A percentile compares a stretch with the other conserved stretches of the same genome.
Evolutionary conservation across 2,329 filamentous ascomycete genomes (phyloP).

Genomic region (Fusarium sp.): DNA sequence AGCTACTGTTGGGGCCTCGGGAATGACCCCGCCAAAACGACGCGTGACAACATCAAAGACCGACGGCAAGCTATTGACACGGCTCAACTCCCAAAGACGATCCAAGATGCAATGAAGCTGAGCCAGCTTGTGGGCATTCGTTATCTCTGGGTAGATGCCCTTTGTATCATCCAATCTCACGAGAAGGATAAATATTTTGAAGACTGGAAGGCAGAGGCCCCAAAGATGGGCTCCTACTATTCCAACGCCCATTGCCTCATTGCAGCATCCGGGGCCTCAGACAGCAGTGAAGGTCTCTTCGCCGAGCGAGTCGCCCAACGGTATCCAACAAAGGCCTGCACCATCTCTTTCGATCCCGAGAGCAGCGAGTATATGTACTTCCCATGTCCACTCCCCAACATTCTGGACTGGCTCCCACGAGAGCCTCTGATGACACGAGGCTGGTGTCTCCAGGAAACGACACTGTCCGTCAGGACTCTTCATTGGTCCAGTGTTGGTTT

Average conservation of each 20-base stretch:
- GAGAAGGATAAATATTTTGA: neutral
- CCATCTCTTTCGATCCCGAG: neutral
- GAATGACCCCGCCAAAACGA: neutral
- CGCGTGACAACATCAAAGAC: neutral
- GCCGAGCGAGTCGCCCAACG: neutral
- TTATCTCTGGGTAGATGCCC: slow-evolving; percentile 3
- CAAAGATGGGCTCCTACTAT: slow-evolving; percentile 17
- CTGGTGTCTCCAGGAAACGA: slow-evolving; percentile 8
- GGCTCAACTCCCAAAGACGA: neutral
- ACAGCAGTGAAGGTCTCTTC: slow-evolving; percentile 11
- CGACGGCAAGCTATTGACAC: neutral
- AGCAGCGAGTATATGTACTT: neutral
- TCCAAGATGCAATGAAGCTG: neutral
- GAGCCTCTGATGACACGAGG: neutral
- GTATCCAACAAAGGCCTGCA: neutral
- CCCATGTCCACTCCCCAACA: neutral
- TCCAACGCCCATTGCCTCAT: slow-evolving; percentile 7
- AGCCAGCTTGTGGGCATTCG: neutral
- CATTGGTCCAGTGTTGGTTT: slow-evolving; percentile 3
- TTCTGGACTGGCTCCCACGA: neutral
- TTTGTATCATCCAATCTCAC: slow-evolving; percentile 5
- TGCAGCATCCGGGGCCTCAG: neutral
- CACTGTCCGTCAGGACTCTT: neutral
- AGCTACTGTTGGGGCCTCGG: slow-evolving; percentile 2
- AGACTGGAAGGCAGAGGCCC: neutral